phyloP scores from a whole-genome alignment of 129 eudicot species.

The Smallanthus sonchifolius region DNA sequence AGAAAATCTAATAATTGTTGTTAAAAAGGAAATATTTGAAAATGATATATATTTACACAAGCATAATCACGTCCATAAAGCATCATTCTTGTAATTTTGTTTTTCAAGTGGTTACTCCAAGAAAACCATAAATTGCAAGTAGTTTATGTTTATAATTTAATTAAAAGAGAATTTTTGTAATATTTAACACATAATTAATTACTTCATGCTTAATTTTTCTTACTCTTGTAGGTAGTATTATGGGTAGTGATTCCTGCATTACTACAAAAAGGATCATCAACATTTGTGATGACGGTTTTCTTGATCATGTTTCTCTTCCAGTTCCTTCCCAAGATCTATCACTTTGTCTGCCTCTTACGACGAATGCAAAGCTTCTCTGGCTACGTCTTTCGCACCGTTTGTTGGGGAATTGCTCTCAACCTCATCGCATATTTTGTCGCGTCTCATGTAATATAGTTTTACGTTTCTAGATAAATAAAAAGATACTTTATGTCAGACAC shows the following conservation, averaged over 20 bases:
- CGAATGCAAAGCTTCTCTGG: constrained; percentile 96
- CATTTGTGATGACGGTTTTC: constrained; percentile 59
- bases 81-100: no score
- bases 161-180: no score
- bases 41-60: no score
- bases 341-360: constrained; percentile 75
- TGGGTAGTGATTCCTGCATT: constrained; percentile 79
- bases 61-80: no score
- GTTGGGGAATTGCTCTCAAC: constrained; percentile 99
- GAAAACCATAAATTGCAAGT: no score
- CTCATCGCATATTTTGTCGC: constrained; percentile 95
- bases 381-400: constrained; percentile 82
- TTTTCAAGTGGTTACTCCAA: no score
- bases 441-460: constrained; percentile 52
- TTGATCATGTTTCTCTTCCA: constrained; percentile 71
- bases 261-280: constrained; percentile 58
- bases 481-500: no score
- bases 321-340: constrained; percentile 90
- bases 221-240: constrained; percentile 51
- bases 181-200: no score
- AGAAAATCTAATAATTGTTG: no score
- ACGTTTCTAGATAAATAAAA: neutral
- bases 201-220: no score
- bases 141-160: no score
- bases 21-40: no score